Evolutionary conservation across 2,329 filamentous ascomycete species (phyloP), one percentile per base, ranked within the genome.

Genomic region (Exophiala bonariae): DNA sequence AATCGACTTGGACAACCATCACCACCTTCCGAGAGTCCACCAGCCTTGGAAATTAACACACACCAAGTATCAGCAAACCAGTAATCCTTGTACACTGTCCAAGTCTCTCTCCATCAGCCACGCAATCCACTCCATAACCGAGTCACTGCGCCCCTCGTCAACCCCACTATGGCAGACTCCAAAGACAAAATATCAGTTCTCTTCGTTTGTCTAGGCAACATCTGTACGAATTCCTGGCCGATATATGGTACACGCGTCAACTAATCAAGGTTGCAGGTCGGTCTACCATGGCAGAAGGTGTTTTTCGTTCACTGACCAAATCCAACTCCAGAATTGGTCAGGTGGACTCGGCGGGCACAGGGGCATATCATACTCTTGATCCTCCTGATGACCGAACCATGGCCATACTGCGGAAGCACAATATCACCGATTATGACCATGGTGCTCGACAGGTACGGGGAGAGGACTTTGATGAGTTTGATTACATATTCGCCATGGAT

Each of bases 401-500:
- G 79, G 74, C 79, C 16, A 95, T 88, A 0, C 80, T 97, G 20
- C 72, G 78, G 51, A 74, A 78, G 36, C 81, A 96, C 64, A 85
- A 85, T 26, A 90, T 97, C 59, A 83, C 73, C 4, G 77, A 85
- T 50, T 96, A 95, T 68, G 72, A 76, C 9, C 90, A 96, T 68
- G 72, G 75, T 2, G 91, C 89, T 16, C 83, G 90, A 42, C 86
- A 87, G 66, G 83, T 95, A 65, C 65, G 69, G 66, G 68, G 75
- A 1, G 77, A 79, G 41, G 93, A 99, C 68, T 95, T 97, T 60
- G 73, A 83, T 46, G 77, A 79, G 13, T 97, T 96, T 63, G 89
- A 97, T 68, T 97, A 95, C 70, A 83, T 99, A 50, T 83, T 99
- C 47, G 91, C 88, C 51, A 99, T 99, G 93, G 93, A 99, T 65